A percentile compares a stretch with the other conserved stretches of the same genome.
Conservation (phyloP, 352 stramenopile species). For the Halophytophthora polymorphica region DNA sequence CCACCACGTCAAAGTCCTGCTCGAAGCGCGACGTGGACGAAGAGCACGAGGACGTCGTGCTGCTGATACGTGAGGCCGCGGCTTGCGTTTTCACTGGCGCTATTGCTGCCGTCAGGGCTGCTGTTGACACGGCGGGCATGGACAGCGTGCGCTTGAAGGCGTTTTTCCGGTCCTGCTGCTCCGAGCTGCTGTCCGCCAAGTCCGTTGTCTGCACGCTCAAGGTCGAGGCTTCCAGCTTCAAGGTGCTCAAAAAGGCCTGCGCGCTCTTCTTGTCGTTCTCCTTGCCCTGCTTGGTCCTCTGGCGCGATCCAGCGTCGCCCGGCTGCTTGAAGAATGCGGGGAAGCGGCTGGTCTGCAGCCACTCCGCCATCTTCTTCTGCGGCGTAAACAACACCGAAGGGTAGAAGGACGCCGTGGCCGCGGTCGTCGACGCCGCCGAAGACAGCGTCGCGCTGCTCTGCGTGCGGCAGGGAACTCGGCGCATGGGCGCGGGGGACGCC, state of each 20-base stretch:
- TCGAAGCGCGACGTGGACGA: slow-evolving; percentile 47
- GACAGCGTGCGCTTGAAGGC: slow-evolving; percentile 25
- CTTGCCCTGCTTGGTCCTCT: slow-evolving; percentile 16
- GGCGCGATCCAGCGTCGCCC: slow-evolving; percentile 15
- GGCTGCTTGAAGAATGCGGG: slow-evolving; percentile 37
- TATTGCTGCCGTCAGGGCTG: slow-evolving; percentile 20
- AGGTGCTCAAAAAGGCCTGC: slow-evolving; percentile 16
- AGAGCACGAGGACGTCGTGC: slow-evolving; percentile 2
- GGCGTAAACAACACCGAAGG: slow-evolving; percentile 32
- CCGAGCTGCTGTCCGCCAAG: slow-evolving; percentile 11
- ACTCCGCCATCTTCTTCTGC: slow-evolving; percentile 47
- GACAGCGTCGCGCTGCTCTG: slow-evolving; percentile 34
- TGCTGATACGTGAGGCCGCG: neutral
- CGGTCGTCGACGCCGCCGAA: slow-evolving; percentile 15
- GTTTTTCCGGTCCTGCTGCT: slow-evolving; percentile 5
- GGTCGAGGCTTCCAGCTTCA: slow-evolving; percentile 19
- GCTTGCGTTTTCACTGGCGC: slow-evolving; percentile 8
- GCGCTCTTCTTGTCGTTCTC: too few species aligned
- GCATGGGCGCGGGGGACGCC: slow-evolving; percentile 12
- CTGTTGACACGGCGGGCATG: slow-evolving; percentile 2
- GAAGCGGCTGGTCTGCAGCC: slow-evolving; percentile 38
- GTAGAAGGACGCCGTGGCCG: slow-evolving; percentile 23
- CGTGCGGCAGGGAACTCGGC: slow-evolving; percentile 25
- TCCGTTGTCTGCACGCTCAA: slow-evolving; percentile 10
- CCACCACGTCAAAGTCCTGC: slow-evolving; percentile 71